Percentiles rank a stretch among this genome's conserved stretches.
These are phyloP conservation scores for Pseudocercospora eumusae DNA, from an alignment of 2,329 filamentous ascomycete species.

Conservation along the genomic window DNA sequence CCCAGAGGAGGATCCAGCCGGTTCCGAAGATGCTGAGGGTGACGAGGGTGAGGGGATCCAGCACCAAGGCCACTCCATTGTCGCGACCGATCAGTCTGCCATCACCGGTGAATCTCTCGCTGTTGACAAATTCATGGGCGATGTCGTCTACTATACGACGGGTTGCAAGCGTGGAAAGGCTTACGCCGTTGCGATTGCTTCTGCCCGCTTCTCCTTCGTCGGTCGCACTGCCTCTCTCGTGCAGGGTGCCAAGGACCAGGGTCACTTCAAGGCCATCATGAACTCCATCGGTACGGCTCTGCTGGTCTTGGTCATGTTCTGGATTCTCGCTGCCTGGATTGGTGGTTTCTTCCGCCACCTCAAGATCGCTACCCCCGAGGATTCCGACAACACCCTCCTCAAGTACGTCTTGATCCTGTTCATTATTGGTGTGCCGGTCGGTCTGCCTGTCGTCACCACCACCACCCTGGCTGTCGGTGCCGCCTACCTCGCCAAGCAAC, in stretches of 20 bases:
- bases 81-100: conserved; percentile 76
- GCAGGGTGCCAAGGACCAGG: conserved; percentile 72
- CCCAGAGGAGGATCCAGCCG: conserved; percentile 61
- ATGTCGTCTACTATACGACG: conserved; percentile 75
- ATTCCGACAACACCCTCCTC: conserved; percentile 64
- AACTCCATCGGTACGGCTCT: conserved; percentile 75
- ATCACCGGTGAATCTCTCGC: conserved; percentile 80
- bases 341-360: conserved; percentile 76
- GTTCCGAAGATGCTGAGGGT: conserved; percentile 60
- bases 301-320: conserved; percentile 75
- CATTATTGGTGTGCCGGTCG: conserved; percentile 77
- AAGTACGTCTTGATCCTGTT: conserved; percentile 70
- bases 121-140: conserved; percentile 77
- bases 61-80: conserved; percentile 65
- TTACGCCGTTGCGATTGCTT: conserved; percentile 67
- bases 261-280: conserved; percentile 83
- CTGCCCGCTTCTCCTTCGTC: conserved; percentile 73
- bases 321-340: conserved; percentile 73
- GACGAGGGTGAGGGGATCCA: conserved; percentile 60
- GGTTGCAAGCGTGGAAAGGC: conserved; percentile 80
- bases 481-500: conserved; percentile 74
- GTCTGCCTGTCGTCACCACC: conserved; percentile 76
- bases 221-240: conserved; percentile 73
- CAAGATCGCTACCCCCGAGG: conserved; percentile 60
- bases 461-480: conserved; percentile 76